A percentile compares a stretch with the other conserved stretches of the same genome.
Conservation (phyloP, 2,329 filamentous ascomycete genomes). For the Fusarium cyanostomum region DNA sequence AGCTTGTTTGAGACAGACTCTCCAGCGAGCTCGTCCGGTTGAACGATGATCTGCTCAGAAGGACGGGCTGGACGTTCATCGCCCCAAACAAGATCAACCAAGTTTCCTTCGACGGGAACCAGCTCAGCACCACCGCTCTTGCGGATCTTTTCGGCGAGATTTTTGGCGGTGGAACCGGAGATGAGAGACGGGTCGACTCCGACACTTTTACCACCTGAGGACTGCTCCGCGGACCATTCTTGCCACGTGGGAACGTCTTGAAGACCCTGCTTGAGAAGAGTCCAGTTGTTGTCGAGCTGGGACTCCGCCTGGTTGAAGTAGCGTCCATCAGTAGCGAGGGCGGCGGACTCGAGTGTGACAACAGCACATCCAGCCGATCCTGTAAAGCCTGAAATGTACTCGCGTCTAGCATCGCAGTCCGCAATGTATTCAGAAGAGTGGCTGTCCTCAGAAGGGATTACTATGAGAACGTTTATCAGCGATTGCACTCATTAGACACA, state of each 20-base stretch:
- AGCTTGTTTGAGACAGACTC: slow-evolving; percentile 87
- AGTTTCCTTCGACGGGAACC: slow-evolving; percentile 78
- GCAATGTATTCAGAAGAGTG: slow-evolving; percentile 99
- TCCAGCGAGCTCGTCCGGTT: slow-evolving; percentile 78
- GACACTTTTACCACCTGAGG: slow-evolving; percentile 85
- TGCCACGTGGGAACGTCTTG: slow-evolving; percentile 97
- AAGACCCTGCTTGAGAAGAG: slow-evolving; percentile 88
- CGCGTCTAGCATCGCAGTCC: slow-evolving; percentile 89
- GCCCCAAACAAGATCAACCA: slow-evolving; percentile 93
- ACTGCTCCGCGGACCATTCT: slow-evolving; percentile 91
- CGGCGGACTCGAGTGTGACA: slow-evolving; percentile 85
- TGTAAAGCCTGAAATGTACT: slow-evolving; percentile 92
- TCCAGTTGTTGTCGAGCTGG: slow-evolving; percentile 92
- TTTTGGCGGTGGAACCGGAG: slow-evolving; percentile 69
- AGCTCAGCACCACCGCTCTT: slow-evolving; percentile 84
- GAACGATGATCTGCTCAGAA: slow-evolving; percentile 76
- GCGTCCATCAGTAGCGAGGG: slow-evolving; percentile 91
- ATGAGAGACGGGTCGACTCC: slow-evolving; percentile 92
- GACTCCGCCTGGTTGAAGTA: slow-evolving; percentile 97
- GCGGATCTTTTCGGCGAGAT: slow-evolving; percentile 85
- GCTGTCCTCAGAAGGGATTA: slow-evolving; percentile 95
- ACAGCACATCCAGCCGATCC: slow-evolving; percentile 95
- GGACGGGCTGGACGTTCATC: slow-evolving; percentile 77
- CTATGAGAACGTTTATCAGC: slow-evolving; percentile 57
- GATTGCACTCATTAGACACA: not conserved